These are phyloP conservation scores for Pyrenochaeta sp. DNA, from an alignment of 2,329 filamentous ascomycete species.

Conservation along the genomic window DNA sequence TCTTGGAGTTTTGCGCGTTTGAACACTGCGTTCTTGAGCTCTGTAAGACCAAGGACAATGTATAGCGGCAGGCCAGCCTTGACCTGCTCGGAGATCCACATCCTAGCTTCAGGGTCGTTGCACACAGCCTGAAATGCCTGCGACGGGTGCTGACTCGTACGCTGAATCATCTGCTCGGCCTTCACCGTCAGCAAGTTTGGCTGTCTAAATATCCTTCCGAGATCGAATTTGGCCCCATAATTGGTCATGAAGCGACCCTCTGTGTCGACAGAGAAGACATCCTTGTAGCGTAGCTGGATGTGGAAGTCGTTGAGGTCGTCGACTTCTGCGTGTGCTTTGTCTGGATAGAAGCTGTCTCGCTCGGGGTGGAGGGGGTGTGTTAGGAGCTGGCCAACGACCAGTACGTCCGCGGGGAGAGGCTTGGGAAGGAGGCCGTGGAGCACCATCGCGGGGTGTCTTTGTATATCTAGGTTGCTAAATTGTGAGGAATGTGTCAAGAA, in stretches of 20 bases:
- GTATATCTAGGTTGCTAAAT: not conserved
- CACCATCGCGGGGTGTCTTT: constrained; percentile 32
- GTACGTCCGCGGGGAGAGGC: constrained; percentile 43
- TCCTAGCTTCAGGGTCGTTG: constrained; percentile 42
- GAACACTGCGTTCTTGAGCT: constrained; percentile 49
- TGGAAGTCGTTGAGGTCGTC: constrained; percentile 51
- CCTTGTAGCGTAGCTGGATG: constrained; percentile 50
- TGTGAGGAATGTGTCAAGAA: not conserved
- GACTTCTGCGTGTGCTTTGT: constrained; percentile 41
- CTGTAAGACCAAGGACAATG: constrained; percentile 47
- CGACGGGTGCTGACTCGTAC: constrained; percentile 36
- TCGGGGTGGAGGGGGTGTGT: constrained; percentile 49
- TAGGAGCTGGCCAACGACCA: constrained; percentile 48
- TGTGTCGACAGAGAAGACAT: constrained; percentile 47
- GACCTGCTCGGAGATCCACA: constrained; percentile 42
- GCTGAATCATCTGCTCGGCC: constrained; percentile 51
- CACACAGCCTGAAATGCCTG: constrained; percentile 44
- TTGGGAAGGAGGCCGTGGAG: constrained; percentile 48
- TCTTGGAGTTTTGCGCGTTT: constrained; percentile 48
- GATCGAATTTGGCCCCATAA: constrained; percentile 50
- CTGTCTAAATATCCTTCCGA: constrained; percentile 48
- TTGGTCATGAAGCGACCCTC: constrained; percentile 50
- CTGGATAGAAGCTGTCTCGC: constrained; percentile 46
- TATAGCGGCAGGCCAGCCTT: constrained; percentile 43
- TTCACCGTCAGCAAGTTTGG: constrained; percentile 47